Evolutionary conservation across 2,329 filamentous ascomycete genomes (phyloP).

Genomic region (Bipolaris bicolor): DNA sequence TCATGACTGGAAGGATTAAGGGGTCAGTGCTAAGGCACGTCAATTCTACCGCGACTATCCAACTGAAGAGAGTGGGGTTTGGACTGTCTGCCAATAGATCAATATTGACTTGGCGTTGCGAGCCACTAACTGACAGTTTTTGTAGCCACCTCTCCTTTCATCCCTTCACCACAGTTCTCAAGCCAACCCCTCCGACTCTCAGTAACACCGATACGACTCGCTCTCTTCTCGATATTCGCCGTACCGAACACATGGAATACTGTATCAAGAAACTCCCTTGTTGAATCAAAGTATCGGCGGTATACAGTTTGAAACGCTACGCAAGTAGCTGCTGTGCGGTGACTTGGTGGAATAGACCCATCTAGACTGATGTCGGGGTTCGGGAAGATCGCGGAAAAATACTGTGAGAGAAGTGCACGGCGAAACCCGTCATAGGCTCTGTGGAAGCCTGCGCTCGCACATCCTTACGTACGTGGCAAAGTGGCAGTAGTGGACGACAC

Average conservation of each 20-base stretch:
- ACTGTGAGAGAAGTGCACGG: conserved; percentile 25
- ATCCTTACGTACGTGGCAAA: conserved; percentile 23
- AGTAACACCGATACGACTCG: conserved; percentile 26
- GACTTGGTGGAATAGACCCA: conserved; percentile 19
- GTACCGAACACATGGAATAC: conserved; percentile 13
- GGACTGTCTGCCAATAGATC: neutral
- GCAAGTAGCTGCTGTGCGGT: conserved; percentile 15
- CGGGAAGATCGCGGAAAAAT: conserved; percentile 19
- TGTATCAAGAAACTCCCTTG: conserved; percentile 15
- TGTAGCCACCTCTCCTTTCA: neutral
- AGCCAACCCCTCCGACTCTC: conserved; percentile 19
- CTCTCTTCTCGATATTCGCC: conserved; percentile 23
- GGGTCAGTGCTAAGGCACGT: too few species aligned
- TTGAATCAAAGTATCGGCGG: conserved; percentile 26
- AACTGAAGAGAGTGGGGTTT: too few species aligned
- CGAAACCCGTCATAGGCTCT: conserved; percentile 14
- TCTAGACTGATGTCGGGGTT: conserved; percentile 11
- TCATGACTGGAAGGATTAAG: too few species aligned
- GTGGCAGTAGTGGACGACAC: conserved; percentile 28
- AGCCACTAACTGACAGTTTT: neutral
- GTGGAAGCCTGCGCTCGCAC: conserved; percentile 17
- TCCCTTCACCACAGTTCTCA: conserved; percentile 20
- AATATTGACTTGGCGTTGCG: neutral
- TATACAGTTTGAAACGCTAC: conserved; percentile 26
- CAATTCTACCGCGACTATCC: too few species aligned